phyloP scores from a whole-genome alignment of 2,329 filamentous ascomycete genomes.

The Cytospora mali region DNA sequence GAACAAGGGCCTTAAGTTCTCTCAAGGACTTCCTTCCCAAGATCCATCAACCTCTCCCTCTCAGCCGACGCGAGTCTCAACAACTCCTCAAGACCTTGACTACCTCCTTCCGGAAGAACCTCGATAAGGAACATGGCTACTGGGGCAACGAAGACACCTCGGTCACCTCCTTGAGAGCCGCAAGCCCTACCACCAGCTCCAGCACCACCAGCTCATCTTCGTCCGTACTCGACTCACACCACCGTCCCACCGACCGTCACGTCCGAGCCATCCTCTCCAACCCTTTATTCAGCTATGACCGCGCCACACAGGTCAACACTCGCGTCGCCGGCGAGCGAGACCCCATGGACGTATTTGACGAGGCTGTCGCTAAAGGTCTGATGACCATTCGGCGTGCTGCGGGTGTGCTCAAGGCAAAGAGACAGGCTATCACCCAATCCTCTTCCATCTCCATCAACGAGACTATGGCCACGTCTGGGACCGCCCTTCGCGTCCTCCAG shows the following conservation, averaged over 20 bases:
- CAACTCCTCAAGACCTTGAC: constrained; percentile 60
- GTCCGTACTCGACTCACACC: constrained; percentile 29
- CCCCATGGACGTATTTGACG: constrained; percentile 59
- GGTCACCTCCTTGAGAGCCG: constrained; percentile 20
- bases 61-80: constrained; percentile 54
- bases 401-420: constrained; percentile 55
- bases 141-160: constrained; percentile 36
- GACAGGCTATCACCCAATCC: constrained; percentile 43
- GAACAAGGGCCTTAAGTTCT: constrained; percentile 42
- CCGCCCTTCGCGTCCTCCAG: constrained; percentile 51
- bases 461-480: constrained; percentile 46
- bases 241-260: constrained; percentile 51
- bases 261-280: constrained; percentile 60
- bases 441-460: constrained; percentile 37
- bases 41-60: constrained; percentile 55
- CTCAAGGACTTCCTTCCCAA: constrained; percentile 46
- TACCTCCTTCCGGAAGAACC: constrained; percentile 58
- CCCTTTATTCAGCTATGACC: constrained; percentile 52
- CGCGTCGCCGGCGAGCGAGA: constrained; percentile 36
- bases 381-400: constrained; percentile 58
- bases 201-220: too few species aligned
- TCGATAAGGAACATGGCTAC: constrained; percentile 60
- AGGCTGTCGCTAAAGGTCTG: constrained; percentile 57
- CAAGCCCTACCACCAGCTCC: constrained; percentile 24
- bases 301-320: constrained; percentile 34